Percentiles rank a stretch among this genome's conserved stretches.
These are phyloP conservation scores for Iberis pinnata DNA, from an alignment of 345 rosid genomes.

Conservation along the genomic window DNA sequence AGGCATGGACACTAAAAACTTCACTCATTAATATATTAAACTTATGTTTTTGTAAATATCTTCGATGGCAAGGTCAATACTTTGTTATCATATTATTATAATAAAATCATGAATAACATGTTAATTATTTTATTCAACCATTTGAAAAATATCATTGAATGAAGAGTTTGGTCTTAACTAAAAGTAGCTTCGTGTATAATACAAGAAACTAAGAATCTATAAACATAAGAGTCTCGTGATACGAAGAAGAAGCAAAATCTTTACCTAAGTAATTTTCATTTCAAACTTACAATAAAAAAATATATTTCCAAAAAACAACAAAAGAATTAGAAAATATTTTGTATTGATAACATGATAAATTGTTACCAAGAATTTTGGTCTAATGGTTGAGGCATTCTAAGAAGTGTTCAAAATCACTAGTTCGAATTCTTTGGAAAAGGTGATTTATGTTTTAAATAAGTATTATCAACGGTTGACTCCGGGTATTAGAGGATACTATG, in stretches of 20 bases:
- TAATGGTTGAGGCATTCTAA: too few relatives aligned
- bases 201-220: background rate
- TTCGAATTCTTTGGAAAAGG: too few relatives aligned
- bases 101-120: constrained; percentile 4
- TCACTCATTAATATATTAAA: too few relatives aligned
- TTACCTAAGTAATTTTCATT: too few relatives aligned
- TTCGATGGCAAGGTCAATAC: background rate
- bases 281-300: background rate
- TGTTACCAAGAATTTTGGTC: too few relatives aligned
- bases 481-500: too few relatives aligned
- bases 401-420: too few relatives aligned
- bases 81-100: background rate
- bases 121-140: constrained; percentile 11
- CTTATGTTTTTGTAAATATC: background rate
- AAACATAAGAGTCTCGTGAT: constrained; percentile 19
- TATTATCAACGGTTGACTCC: too few relatives aligned
- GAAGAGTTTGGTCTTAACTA: constrained; percentile 25
- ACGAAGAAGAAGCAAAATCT: background rate
- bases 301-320: background rate
- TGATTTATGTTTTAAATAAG: too few relatives aligned
- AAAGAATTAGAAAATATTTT: background rate
- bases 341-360: constrained; percentile 21
- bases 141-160: constrained; percentile 16
- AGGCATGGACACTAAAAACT: background rate
- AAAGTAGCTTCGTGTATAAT: constrained; percentile 21